These are phyloP conservation scores for Akanthomyces muscarius DNA, from an alignment of 2,329 filamentous ascomycete species.

Conservation along the genomic window DNA sequence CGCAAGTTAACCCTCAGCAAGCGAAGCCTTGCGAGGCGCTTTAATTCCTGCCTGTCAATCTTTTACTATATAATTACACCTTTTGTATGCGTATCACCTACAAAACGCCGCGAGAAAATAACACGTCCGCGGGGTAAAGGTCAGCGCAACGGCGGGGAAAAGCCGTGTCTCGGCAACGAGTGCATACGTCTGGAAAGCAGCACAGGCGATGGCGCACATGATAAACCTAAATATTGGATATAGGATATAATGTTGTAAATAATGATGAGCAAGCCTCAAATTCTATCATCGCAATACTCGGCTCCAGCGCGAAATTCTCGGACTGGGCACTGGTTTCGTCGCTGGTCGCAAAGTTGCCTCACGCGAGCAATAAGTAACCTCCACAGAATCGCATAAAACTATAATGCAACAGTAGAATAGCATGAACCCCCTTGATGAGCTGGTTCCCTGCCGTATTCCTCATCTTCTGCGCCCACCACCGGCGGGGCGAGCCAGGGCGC, in stretches of 20 bases:
- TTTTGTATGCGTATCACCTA: too few species aligned
- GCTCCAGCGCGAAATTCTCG: too few species aligned
- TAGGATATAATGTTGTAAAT: background rate
- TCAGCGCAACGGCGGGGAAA: background rate
- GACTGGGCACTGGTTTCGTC: background rate
- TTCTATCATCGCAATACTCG: background rate
- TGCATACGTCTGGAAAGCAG: slow-evolving; percentile 13
- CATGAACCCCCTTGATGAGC: background rate
- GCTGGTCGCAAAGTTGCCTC: background rate
- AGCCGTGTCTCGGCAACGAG: background rate
- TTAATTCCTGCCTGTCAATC: background rate
- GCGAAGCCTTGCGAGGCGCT: background rate
- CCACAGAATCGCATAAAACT: background rate
- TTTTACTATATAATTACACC: background rate
- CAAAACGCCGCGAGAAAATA: background rate
- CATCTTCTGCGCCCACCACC: background rate
- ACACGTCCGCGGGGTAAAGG: background rate
- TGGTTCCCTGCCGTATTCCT: background rate
- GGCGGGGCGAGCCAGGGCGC: slow-evolving; percentile 7
- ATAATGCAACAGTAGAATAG: background rate
- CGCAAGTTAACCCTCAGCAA: background rate
- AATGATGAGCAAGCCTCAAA: background rate
- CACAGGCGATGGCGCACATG: slow-evolving; percentile 5
- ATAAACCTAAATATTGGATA: background rate
- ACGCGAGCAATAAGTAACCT: too few species aligned